These are phyloP conservation scores for Xylaria sp. DNA, from an alignment of 2,329 filamentous ascomycete genomes.

Conservation along the genomic window DNA sequence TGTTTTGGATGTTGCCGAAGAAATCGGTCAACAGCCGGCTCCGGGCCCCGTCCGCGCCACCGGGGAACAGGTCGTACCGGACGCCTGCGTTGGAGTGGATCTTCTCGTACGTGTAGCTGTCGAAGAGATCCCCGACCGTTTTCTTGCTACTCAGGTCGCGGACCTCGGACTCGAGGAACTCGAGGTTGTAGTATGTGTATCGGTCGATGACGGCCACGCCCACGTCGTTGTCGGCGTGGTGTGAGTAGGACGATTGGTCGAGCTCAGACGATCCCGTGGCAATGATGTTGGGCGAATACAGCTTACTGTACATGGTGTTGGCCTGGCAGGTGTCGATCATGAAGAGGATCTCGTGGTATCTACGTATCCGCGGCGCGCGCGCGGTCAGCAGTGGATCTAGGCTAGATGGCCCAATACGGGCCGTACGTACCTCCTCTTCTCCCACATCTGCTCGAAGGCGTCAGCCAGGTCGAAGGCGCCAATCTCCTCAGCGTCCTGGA, in stretches of 20 bases:
- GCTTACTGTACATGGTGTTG: slow-evolving; percentile 98
- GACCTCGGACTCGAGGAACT: slow-evolving; percentile 92
- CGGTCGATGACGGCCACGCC: slow-evolving; percentile 98
- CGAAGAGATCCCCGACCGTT: slow-evolving; percentile 91
- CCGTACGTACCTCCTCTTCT: slow-evolving; percentile 79
- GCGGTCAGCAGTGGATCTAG: not conserved
- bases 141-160: slow-evolving; percentile 84
- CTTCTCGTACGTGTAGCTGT: slow-evolving; percentile 92
- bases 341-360: slow-evolving; percentile 96
- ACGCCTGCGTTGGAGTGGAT: slow-evolving; percentile 93
- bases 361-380: slow-evolving; percentile 37
- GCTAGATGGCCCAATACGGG: not conserved
- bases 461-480: slow-evolving; percentile 94
- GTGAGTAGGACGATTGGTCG: slow-evolving; percentile 94
- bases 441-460: slow-evolving; percentile 99
- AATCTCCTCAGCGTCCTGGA: slow-evolving; percentile 97
- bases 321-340: slow-evolving; percentile 99
- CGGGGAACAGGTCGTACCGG: slow-evolving; percentile 92
- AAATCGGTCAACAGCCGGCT: slow-evolving; percentile 91
- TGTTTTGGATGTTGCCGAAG: slow-evolving; percentile 97
- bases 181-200: slow-evolving; percentile 98
- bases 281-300: slow-evolving; percentile 98
- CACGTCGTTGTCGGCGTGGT: slow-evolving; percentile 97
- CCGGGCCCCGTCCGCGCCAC: slow-evolving; percentile 77
- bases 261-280: slow-evolving; percentile 96